Evolutionary conservation across 1,284 basidiomycete genomes (phyloP).

Genomic region (Gomphus sp.): DNA sequence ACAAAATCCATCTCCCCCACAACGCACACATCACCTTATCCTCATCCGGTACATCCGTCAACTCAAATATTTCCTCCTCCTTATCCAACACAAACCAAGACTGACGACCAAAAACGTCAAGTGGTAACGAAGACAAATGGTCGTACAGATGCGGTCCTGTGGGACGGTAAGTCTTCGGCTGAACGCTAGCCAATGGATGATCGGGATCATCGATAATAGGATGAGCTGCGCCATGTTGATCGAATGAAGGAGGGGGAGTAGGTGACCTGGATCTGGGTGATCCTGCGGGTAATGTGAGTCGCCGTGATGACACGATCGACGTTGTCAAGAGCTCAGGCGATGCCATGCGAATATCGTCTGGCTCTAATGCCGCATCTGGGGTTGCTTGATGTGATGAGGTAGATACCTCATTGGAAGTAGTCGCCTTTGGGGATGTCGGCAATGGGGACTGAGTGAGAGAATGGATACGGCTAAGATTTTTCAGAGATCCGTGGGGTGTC

Average conservation of each 20-base stretch:
- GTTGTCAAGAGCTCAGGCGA: background rate
- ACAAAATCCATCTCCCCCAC: constrained; percentile 64
- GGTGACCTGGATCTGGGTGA: constrained; percentile 8
- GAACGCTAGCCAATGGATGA: constrained; percentile 32
- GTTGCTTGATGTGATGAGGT: background rate
- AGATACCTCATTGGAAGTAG: background rate
- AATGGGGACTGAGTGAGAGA: constrained; percentile 11
- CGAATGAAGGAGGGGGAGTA: constrained; percentile 26
- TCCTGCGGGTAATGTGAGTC: background rate
- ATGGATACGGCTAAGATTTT: background rate
- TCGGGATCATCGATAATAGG: constrained; percentile 44
- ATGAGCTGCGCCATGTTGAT: constrained; percentile 44
- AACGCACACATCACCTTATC: constrained; percentile 68
- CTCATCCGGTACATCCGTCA: constrained; percentile 57
- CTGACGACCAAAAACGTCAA: constrained; percentile 52
- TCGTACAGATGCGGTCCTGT: constrained; percentile 57
- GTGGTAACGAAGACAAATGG: constrained; percentile 44
- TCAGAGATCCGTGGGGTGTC: background rate
- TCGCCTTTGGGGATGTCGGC: background rate
- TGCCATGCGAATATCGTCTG: background rate
- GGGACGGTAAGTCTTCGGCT: constrained; percentile 46
- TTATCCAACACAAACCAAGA: constrained; percentile 56
- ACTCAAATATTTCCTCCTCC: constrained; percentile 64
- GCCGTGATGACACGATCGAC: background rate
- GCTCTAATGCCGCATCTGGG: background rate